phyloP scores from a whole-genome alignment of 2,329 filamentous ascomycete genomes.

The Tolypocladium nubicola region DNA sequence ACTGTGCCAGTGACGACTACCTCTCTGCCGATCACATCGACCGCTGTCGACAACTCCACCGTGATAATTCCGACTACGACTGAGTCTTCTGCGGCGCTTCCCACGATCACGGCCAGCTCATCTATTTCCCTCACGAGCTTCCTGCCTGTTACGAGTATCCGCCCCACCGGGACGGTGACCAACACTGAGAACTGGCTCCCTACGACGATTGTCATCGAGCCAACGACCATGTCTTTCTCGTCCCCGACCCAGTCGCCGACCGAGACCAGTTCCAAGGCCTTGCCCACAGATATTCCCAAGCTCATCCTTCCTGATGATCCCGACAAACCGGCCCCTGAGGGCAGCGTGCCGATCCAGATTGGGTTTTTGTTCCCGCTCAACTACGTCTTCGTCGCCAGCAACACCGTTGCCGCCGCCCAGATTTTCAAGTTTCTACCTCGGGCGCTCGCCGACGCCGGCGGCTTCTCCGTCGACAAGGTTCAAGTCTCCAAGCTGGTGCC shows the following conservation, averaged over 20 bases:
- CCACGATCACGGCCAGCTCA: constrained; percentile 8
- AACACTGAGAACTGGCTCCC: constrained; percentile 40
- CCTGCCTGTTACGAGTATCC: constrained; percentile 26
- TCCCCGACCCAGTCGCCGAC: constrained; percentile 20
- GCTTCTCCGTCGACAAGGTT: constrained; percentile 45
- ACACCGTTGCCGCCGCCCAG: constrained; percentile 65
- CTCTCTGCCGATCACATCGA: constrained; percentile 1
- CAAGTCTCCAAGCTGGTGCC: constrained; percentile 64
- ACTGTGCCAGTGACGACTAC: not conserved
- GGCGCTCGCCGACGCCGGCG: constrained; percentile 55
- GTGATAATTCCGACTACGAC: not conserved
- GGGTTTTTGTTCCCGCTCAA: constrained; percentile 75
- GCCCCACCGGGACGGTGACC: constrained; percentile 30
- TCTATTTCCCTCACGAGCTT: constrained; percentile 4
- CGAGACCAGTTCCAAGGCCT: constrained; percentile 35
- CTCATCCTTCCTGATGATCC: constrained; percentile 62
- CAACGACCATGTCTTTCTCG: constrained; percentile 24
- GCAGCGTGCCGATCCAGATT: constrained; percentile 67
- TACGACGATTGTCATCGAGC: constrained; percentile 49
- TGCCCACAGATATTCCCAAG: constrained; percentile 60
- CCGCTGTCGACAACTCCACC: constrained; percentile 4
- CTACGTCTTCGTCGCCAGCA: constrained; percentile 69
- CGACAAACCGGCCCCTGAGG: constrained; percentile 41
- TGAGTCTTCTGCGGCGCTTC: constrained; percentile 1
- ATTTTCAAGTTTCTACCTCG: constrained; percentile 71